Evolutionary conservation across 176 grass and related monocot species (phyloP).

Genomic region (Oryza glaberrima): DNA sequence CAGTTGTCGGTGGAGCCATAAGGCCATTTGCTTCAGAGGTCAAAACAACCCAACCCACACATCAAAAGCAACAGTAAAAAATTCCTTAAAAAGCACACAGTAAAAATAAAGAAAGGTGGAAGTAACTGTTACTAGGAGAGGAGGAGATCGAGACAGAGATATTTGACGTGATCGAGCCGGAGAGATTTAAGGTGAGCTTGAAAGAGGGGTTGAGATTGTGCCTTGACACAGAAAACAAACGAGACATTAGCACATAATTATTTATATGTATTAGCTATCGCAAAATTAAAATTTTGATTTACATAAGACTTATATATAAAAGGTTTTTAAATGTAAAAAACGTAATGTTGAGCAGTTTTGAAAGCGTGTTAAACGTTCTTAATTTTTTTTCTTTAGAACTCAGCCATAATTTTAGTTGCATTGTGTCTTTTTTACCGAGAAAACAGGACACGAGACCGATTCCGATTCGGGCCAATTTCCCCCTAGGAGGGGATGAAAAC

Average conservation of each 20-base stretch:
- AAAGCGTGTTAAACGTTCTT: no score
- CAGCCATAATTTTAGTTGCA: neutral
- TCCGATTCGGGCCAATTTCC: conserved; percentile 6
- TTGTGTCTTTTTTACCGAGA: neutral
- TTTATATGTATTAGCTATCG: no score
- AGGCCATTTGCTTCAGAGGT: neutral
- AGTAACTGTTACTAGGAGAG: neutral
- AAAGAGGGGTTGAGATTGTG: no score
- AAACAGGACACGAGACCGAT: neutral
- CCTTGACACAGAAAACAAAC: no score
- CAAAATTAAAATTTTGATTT: no score
- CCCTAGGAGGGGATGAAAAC: neutral
- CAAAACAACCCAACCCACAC: conserved; percentile 38
- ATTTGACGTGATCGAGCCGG: no score
- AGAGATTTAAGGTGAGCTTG: no score
- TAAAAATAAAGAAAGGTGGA: conserved; percentile 1
- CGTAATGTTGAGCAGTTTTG: no score
- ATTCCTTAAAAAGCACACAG: neutral
- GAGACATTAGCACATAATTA: no score
- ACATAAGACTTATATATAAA: no score
- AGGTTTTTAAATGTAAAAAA: no score
- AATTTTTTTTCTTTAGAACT: no score
- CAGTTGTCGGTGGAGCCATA: conserved; percentile 52
- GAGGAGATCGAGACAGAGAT: neutral
- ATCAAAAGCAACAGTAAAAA: conserved; percentile 29